These are phyloP conservation scores for Lachancea cidri DNA, from an alignment of 805 yeast genomes.

Conservation along the genomic window DNA sequence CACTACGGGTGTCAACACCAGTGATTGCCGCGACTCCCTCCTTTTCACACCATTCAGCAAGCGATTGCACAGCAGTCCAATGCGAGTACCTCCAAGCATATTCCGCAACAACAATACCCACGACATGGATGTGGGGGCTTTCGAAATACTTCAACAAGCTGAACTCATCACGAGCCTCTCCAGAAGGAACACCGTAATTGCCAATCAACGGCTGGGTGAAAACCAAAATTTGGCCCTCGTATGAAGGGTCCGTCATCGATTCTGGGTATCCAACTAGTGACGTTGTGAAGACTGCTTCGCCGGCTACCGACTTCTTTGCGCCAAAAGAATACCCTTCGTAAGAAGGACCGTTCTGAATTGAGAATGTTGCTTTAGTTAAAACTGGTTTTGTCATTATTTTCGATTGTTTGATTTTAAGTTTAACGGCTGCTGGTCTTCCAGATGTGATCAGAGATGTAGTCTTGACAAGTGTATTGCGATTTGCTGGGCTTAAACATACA, in stretches of 20 bases:
- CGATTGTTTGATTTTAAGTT: slow-evolving; percentile 11
- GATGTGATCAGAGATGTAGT: slow-evolving; percentile 47
- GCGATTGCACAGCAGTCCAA: slow-evolving; percentile 98
- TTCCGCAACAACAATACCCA: slow-evolving; percentile 94
- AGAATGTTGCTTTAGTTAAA: slow-evolving; percentile 68
- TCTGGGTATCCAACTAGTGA: slow-evolving; percentile 98
- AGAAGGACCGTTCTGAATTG: slow-evolving; percentile 88
- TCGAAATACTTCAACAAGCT: slow-evolving; percentile 87
- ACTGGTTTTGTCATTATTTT: slow-evolving; percentile 35
- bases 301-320: slow-evolving; percentile 85
- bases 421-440: slow-evolving; percentile 46
- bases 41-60: slow-evolving; percentile 93
- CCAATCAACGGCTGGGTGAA: slow-evolving; percentile 97
- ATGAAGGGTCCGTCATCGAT: slow-evolving; percentile 98
- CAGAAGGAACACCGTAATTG: slow-evolving; percentile 95
- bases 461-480: slow-evolving; percentile 40
- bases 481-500: slow-evolving; percentile 31
- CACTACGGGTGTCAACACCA: slow-evolving; percentile 95
- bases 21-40: slow-evolving; percentile 95
- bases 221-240: slow-evolving; percentile 92
- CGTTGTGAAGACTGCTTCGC: slow-evolving; percentile 97
- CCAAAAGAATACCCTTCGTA: slow-evolving; percentile 89
- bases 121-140: slow-evolving; percentile 85
- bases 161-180: slow-evolving; percentile 72
- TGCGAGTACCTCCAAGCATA: slow-evolving; percentile 95